A percentile compares a stretch with the other conserved stretches of the same genome.
phyloP scores from a whole-genome alignment of 2,329 filamentous ascomycete genomes.

The Magnaporthiopsis incrustans region DNA sequence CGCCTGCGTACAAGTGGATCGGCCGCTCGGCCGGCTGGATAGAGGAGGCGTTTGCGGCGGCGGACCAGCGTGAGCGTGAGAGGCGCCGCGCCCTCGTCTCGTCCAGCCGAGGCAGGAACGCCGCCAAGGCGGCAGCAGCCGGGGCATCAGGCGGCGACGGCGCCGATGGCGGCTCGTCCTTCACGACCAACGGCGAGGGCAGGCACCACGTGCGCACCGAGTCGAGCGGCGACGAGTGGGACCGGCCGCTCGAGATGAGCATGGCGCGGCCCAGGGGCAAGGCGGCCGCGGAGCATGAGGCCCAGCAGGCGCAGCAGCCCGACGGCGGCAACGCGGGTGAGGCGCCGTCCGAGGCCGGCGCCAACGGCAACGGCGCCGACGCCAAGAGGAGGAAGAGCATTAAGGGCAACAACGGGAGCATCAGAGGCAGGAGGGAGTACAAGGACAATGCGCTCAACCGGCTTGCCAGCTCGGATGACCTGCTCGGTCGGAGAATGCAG shows the following conservation, averaged over 20 bases:
- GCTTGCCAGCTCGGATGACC: conserved; percentile 49
- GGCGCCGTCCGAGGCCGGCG: not conserved
- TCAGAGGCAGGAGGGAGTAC: conserved; percentile 17
- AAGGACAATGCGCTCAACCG: conserved; percentile 37
- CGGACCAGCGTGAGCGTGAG: conserved; percentile 30
- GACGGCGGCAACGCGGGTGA: not conserved
- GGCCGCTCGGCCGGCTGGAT: conserved; percentile 76
- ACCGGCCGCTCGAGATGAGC: conserved; percentile 73
- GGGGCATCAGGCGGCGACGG: not conserved
- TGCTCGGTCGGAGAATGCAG: conserved; percentile 50
- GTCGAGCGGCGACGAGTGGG: conserved; percentile 65
- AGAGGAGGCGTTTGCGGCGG: conserved; percentile 59
- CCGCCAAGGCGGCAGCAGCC: not conserved
- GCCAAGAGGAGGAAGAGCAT: conserved; percentile 23
- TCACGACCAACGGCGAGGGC: conserved; percentile 15
- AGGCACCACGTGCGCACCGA: conserved; percentile 46
- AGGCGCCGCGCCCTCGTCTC: conserved; percentile 16
- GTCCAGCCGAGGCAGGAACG: conserved; percentile 10
- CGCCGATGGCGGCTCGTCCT: conserved; percentile 10
- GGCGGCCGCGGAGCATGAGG: not conserved
- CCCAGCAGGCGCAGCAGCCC: not conserved
- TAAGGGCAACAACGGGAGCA: conserved; percentile 17
- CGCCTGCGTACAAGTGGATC: conserved; percentile 84
- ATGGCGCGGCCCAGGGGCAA: conserved; percentile 43
- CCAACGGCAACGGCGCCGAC: conserved; percentile 7